These are phyloP conservation scores for Hypoxylon perforatum DNA, from an alignment of 495 filamentous ascomycete species.

Conservation along the genomic window DNA sequence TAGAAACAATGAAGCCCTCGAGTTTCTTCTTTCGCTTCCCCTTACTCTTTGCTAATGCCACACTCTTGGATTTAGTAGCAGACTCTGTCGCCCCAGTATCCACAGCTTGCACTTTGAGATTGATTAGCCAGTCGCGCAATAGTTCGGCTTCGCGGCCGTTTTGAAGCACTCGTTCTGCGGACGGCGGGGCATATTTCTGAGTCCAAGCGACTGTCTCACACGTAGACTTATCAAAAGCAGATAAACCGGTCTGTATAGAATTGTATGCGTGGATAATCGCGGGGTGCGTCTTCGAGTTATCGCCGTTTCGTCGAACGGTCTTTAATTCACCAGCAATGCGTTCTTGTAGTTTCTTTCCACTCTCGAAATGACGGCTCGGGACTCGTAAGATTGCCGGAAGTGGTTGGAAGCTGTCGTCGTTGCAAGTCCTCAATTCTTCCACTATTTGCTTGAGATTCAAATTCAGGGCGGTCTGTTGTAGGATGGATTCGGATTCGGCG, in stretches of 20 bases:
- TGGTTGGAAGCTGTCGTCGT: conserved; percentile 52
- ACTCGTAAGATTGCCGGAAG: conserved; percentile 56
- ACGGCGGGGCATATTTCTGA: conserved; percentile 85
- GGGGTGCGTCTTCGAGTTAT: conserved; percentile 57
- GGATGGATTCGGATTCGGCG: conserved; percentile 55
- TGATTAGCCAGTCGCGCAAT: conserved; percentile 85
- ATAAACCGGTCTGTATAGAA: conserved; percentile 68
- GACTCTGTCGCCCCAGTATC: conserved; percentile 68
- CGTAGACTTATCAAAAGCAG: conserved; percentile 81
- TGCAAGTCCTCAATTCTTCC: conserved; percentile 47
- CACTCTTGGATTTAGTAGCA: conserved; percentile 55
- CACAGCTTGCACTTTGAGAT: conserved; percentile 77
- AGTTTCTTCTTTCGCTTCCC: conserved; percentile 80
- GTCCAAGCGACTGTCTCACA: conserved; percentile 81
- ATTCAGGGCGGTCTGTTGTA: conserved; percentile 32
- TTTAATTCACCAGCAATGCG: conserved; percentile 52
- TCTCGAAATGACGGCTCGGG: conserved; percentile 60
- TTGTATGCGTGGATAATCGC: conserved; percentile 70
- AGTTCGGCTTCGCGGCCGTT: conserved; percentile 74
- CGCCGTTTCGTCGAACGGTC: conserved; percentile 25
- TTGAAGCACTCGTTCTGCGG: conserved; percentile 80
- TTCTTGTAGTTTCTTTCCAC: conserved; percentile 58
- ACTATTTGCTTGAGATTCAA: conserved; percentile 40
- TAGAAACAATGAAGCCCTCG: conserved; percentile 87
- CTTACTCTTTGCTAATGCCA: conserved; percentile 61